Evolutionary conservation across 768 basidiomycete genomes (phyloP).

Genomic region (Lentinula detonsa): DNA sequence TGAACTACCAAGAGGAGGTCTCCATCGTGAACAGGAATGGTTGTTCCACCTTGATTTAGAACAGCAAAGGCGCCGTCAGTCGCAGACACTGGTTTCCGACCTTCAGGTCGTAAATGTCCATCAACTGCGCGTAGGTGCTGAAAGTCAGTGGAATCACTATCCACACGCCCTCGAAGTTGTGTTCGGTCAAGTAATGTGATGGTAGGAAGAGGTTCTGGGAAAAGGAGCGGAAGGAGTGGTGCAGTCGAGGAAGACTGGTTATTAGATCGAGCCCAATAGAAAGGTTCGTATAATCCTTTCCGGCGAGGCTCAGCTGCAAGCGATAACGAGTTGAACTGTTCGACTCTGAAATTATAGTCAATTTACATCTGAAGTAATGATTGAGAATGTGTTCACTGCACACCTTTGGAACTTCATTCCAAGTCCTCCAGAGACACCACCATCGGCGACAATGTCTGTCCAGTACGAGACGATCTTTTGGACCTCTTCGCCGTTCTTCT

Average conservation of each 20-base stretch:
- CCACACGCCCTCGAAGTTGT: slow-evolving; percentile 59
- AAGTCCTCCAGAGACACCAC: slow-evolving; percentile 33
- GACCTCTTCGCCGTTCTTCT: slow-evolving; percentile 32
- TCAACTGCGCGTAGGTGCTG: slow-evolving; percentile 54
- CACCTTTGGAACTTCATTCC: slow-evolving; percentile 60
- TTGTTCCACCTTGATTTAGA: slow-evolving; percentile 53
- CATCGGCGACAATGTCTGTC: slow-evolving; percentile 39
- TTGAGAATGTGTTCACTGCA: slow-evolving; percentile 16
- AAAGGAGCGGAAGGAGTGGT: slow-evolving; percentile 60
- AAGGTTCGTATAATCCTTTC: slow-evolving; percentile 71
- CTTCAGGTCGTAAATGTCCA: slow-evolving; percentile 33
- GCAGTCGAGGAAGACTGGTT: slow-evolving; percentile 31
- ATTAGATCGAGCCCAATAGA: slow-evolving; percentile 54
- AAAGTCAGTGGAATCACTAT: slow-evolving; percentile 60
- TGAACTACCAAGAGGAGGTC: slow-evolving; percentile 70
- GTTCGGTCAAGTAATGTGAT: slow-evolving; percentile 64
- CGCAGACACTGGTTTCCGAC: slow-evolving; percentile 22
- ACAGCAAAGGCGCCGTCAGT: slow-evolving; percentile 21
- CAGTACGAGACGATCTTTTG: slow-evolving; percentile 50
- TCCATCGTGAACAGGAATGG: slow-evolving; percentile 70
- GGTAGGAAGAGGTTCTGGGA: slow-evolving; percentile 68
- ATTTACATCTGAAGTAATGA: slow-evolving; percentile 5
- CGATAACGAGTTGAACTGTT: slow-evolving; percentile 76
- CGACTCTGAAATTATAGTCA: slow-evolving; percentile 36
- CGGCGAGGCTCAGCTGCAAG: slow-evolving; percentile 68